A percentile compares a stretch with the other conserved stretches of the same genome.
phyloP scores from a whole-genome alignment of 371 early-diverging fungal species.

The Rhizomucor pusillus region DNA sequence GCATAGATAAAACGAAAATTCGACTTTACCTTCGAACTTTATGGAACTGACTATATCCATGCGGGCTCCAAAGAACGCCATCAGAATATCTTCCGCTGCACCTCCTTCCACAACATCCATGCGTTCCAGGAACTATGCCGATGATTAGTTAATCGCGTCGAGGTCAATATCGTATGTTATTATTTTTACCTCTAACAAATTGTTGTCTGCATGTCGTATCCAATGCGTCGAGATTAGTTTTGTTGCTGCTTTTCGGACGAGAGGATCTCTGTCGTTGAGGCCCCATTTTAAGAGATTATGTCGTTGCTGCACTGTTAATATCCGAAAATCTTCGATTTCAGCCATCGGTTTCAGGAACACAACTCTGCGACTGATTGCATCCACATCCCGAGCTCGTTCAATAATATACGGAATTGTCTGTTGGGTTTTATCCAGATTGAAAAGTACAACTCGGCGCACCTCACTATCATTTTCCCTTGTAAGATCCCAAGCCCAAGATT shows the following conservation, averaged over 20 bases:
- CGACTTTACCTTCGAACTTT: conserved; percentile 49
- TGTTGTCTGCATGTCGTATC: conserved; percentile 73
- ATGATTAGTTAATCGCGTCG: background rate
- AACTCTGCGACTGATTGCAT: conserved; percentile 60
- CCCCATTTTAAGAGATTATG: conserved; percentile 74
- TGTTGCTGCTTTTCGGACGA: conserved; percentile 72
- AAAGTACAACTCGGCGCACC: conserved; percentile 80
- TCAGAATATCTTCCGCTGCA: conserved; percentile 66
- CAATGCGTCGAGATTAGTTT: conserved; percentile 74
- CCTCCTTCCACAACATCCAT: conserved; percentile 76
- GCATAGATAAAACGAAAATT: background rate
- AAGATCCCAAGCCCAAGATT: background rate
- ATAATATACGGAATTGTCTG: conserved; percentile 69
- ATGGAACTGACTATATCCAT: conserved; percentile 65
- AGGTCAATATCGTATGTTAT: background rate
- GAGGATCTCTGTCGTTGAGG: conserved; percentile 70
- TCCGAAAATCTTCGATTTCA: conserved; percentile 64
- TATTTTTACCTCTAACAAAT: conserved; percentile 61
- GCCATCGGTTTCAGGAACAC: conserved; percentile 70
- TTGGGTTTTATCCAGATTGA: conserved; percentile 66
- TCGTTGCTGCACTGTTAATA: conserved; percentile 67
- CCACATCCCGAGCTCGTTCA: conserved; percentile 76
- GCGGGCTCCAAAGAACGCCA: conserved; percentile 64
- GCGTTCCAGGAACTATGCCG: conserved; percentile 63
- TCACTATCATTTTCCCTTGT: conserved; percentile 56